A percentile compares a stretch with the other conserved stretches of the same genome.
Conservation (phyloP, 192 early-diverging fungal species). For the Mortierella claussenii region DNA sequence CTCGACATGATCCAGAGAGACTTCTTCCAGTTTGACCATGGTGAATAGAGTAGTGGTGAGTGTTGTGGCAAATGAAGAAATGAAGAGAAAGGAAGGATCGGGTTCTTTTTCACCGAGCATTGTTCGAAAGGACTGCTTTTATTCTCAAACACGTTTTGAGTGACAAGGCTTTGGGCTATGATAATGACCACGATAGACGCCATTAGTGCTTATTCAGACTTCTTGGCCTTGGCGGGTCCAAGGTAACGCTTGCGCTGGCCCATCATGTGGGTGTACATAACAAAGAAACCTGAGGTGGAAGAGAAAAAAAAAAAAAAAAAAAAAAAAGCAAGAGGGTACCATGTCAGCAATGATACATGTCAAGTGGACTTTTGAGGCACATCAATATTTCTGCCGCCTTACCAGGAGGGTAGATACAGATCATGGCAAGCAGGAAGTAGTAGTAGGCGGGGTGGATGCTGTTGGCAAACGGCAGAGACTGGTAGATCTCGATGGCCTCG, state of each 20-base stretch:
- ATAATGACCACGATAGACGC: not conserved
- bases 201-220: slow-evolving; percentile 50
- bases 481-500: slow-evolving; percentile 83
- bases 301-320: slow-evolving; percentile 4
- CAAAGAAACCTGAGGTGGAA: slow-evolving; percentile 69
- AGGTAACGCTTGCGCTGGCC: slow-evolving; percentile 85
- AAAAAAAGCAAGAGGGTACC: slow-evolving; percentile 1
- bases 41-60: slow-evolving; percentile 2
- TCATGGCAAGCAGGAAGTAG: slow-evolving; percentile 66
- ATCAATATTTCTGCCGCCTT: slow-evolving; percentile 18
- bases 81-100: not conserved
- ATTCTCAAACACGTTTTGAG: too few species aligned
- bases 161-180: not conserved
- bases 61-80: not conserved
- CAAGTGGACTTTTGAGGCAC: not conserved
- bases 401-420: slow-evolving; percentile 80
- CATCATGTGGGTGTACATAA: slow-evolving; percentile 94
- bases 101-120: too few species aligned
- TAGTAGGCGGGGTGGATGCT: slow-evolving; percentile 64
- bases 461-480: slow-evolving; percentile 71
- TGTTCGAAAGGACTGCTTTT: slow-evolving; percentile 9
- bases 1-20: slow-evolving; percentile 58
- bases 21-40: slow-evolving; percentile 66
- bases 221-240: slow-evolving; percentile 52
- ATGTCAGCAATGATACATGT: not conserved